A percentile compares a stretch with the other conserved stretches of the same genome.
These are phyloP conservation scores for Fusarium sarcochroum DNA, from an alignment of 2,329 filamentous ascomycete genomes.

Conservation along the genomic window DNA sequence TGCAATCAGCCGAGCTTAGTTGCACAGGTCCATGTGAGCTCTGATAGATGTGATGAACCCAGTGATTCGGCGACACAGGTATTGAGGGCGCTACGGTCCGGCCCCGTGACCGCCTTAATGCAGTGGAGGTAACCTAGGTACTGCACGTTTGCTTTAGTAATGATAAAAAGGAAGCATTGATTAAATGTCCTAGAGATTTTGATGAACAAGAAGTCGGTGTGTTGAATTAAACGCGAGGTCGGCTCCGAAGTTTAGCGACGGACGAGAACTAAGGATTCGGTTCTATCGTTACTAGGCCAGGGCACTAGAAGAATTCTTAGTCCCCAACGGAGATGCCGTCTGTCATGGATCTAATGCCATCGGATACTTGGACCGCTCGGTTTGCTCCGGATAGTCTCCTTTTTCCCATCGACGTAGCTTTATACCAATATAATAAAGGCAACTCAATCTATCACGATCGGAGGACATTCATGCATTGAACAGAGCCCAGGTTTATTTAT, in stretches of 20 bases:
- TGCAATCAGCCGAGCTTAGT: conserved; percentile 26
- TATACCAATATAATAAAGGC: not conserved
- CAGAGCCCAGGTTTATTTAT: not conserved
- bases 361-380: conserved; percentile 1
- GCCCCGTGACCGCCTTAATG: conserved; percentile 36
- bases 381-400: conserved; percentile 18
- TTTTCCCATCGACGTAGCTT: not conserved
- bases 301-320: conserved; percentile 27
- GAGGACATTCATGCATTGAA: conserved; percentile 20
- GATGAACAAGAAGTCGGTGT: conserved; percentile 30
- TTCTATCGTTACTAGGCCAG: conserved; percentile 7
- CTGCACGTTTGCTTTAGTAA: not conserved
- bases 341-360: conserved; percentile 1
- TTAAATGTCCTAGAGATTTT: not conserved
- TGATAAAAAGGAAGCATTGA: not conserved
- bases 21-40: not conserved
- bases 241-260: conserved; percentile 18
- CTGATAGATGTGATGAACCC: not conserved
- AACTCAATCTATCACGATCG: conserved; percentile 6
- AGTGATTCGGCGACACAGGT: conserved; percentile 15
- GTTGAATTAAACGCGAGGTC: conserved; percentile 1
- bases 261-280: conserved; percentile 6
- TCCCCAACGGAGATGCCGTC: conserved; percentile 25
- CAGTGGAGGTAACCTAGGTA: conserved; percentile 29
- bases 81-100: conserved; percentile 7